Conservation (phyloP, 2,329 filamentous ascomycete species). For the Microdochium trichocladiopsis region DNA sequence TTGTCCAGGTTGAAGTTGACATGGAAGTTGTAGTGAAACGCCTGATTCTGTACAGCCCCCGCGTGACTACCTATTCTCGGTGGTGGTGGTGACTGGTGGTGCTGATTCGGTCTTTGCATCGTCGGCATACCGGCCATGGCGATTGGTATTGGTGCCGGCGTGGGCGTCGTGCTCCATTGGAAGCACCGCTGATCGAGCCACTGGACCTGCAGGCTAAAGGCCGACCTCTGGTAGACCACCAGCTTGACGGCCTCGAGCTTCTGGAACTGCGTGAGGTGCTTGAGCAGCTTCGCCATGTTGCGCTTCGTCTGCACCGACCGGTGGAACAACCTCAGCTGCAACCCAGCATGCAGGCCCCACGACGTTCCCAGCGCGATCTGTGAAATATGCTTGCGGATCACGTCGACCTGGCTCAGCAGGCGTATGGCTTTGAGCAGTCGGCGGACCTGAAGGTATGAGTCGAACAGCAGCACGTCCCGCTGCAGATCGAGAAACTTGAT, state of each 20-base stretch:
- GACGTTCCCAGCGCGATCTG: constrained; percentile 37
- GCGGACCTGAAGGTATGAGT: constrained; percentile 40
- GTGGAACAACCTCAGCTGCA: constrained; percentile 37
- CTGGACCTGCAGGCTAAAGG: constrained; percentile 26
- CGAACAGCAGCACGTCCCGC: constrained; percentile 37
- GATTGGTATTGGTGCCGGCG: constrained; percentile 3
- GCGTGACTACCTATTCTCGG: constrained; percentile 7
- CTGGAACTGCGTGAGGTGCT: constrained; percentile 30
- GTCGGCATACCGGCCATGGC: no score
- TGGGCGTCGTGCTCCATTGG: neutral
- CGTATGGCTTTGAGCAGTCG: constrained; percentile 36
- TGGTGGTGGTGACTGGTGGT: neutral
- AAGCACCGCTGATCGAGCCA: constrained; percentile 6
- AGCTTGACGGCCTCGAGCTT: constrained; percentile 33
- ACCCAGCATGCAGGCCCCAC: constrained; percentile 35
- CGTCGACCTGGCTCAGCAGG: constrained; percentile 36
- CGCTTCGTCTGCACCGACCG: constrained; percentile 29
- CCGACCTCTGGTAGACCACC: constrained; percentile 39
- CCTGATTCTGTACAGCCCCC: constrained; percentile 26
- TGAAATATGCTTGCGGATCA: constrained; percentile 30
- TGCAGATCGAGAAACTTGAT: constrained; percentile 38
- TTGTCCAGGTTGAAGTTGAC: constrained; percentile 37
- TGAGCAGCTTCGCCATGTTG: constrained; percentile 34
- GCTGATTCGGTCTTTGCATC: constrained; percentile 3
- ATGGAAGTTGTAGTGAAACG: constrained; percentile 40